phyloP scores from a whole-genome alignment of 108 stramenopile species.

The Fistulifera pelliculosa region DNA sequence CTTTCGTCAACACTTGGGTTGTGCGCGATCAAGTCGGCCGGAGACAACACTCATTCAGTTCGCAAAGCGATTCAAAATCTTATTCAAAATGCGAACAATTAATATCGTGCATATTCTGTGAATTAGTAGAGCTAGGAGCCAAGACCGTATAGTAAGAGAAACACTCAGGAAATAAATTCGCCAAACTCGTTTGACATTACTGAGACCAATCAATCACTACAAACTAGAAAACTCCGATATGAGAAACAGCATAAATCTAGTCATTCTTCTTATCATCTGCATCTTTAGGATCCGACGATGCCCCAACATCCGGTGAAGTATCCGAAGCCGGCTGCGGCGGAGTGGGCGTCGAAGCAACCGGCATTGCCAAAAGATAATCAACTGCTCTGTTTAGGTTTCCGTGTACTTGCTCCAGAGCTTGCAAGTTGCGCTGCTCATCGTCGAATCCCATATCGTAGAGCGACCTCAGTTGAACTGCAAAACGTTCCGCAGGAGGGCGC shows the following conservation, averaged over 20 bases:
- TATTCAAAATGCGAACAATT: no score
- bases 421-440: slow-evolving; percentile 64
- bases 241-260: slow-evolving; percentile 9
- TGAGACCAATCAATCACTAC: no score
- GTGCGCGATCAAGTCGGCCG: no score
- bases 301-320: not conserved
- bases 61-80: no score
- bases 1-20: no score
- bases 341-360: slow-evolving; percentile 5
- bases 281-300: slow-evolving; percentile 30
- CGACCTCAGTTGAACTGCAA: slow-evolving; percentile 56
- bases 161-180: no score
- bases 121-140: no score
- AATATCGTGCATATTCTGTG: no score
- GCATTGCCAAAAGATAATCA: slow-evolving; percentile 55
- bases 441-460: slow-evolving; percentile 86
- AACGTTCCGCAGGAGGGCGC: slow-evolving; percentile 45
- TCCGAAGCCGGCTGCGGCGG: slow-evolving; percentile 4
- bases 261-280: slow-evolving; percentile 64
- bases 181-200: no score
- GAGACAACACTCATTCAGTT: no score
- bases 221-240: no score
- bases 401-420: slow-evolving; percentile 51
- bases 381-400: slow-evolving; percentile 86
- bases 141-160: no score